phyloP scores from a whole-genome alignment of 1,284 basidiomycete species.

The Naganishia liquefaciens region DNA sequence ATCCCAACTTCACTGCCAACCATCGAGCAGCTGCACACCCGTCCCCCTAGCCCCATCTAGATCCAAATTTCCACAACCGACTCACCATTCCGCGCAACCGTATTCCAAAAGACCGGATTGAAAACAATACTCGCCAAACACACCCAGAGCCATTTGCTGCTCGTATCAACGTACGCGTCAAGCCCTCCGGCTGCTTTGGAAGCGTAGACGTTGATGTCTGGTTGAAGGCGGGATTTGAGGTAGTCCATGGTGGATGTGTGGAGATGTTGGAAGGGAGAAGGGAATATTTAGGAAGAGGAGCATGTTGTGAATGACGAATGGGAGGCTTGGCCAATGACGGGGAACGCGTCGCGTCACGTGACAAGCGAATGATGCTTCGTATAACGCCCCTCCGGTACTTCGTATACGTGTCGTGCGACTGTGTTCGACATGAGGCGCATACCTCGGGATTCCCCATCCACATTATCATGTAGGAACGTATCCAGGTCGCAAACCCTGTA shows the following conservation, averaged over 20 bases:
- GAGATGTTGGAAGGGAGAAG: background rate
- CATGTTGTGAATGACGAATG: constrained; percentile 4
- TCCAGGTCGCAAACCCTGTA: no score
- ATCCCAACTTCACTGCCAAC: background rate
- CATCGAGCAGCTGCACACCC: background rate
- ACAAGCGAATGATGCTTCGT: background rate
- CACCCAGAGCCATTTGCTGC: constrained; percentile 62
- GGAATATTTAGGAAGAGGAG: background rate
- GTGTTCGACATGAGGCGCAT: no score
- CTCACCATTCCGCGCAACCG: constrained; percentile 86
- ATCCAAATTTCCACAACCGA: constrained; percentile 30
- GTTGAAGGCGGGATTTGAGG: constrained; percentile 22
- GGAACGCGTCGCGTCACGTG: constrained; percentile 1
- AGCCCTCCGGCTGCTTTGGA: background rate
- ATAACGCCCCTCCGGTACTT: no score
- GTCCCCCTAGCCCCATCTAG: no score
- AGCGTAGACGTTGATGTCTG: constrained; percentile 8
- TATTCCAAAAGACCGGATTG: constrained; percentile 95
- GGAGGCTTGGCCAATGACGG: background rate
- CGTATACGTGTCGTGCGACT: no score
- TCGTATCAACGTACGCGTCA: constrained; percentile 4
- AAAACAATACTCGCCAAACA: constrained; percentile 70
- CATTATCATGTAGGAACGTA: no score
- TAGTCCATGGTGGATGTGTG: constrained; percentile 17
- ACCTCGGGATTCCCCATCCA: no score